These are phyloP conservation scores for Mycocentrospora acerina DNA, from an alignment of 2,329 filamentous ascomycete genomes.

Conservation along the genomic window DNA sequence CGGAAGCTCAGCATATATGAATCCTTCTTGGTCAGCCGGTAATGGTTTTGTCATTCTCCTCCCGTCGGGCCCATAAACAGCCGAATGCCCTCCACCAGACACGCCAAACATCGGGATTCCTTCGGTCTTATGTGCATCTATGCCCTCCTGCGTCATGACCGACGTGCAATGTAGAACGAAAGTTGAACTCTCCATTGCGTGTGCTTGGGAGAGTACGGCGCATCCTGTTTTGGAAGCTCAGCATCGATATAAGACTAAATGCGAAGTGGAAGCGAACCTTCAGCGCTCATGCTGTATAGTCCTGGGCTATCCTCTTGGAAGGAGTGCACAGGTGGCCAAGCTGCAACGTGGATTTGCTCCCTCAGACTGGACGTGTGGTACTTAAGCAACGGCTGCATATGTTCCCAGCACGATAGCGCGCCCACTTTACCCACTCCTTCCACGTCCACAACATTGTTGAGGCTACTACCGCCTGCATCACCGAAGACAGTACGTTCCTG, in stretches of 20 bases:
- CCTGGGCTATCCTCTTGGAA: slow-evolving; percentile 30
- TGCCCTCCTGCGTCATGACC: slow-evolving; percentile 49
- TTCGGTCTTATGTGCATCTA: slow-evolving; percentile 47
- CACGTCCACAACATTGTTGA: slow-evolving; percentile 38
- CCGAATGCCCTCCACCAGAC: slow-evolving; percentile 50
- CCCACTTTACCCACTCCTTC: slow-evolving; percentile 34
- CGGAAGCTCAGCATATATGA: slow-evolving; percentile 56
- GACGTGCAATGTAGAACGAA: slow-evolving; percentile 58
- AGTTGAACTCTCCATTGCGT: slow-evolving; percentile 58
- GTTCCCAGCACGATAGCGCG: slow-evolving; percentile 45
- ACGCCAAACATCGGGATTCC: slow-evolving; percentile 45
- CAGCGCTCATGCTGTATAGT: slow-evolving; percentile 41
- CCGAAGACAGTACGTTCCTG: slow-evolving; percentile 48
- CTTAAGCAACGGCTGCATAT: slow-evolving; percentile 46
- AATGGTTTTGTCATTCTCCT: slow-evolving; percentile 46
- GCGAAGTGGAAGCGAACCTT: slow-evolving; percentile 21
- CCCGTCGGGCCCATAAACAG: slow-evolving; percentile 57
- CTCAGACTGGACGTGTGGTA: slow-evolving; percentile 43
- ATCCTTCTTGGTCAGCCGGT: slow-evolving; percentile 47
- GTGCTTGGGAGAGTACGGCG: slow-evolving; percentile 51
- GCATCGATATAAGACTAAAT: background rate
- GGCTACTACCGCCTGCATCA: slow-evolving; percentile 37
- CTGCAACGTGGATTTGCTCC: slow-evolving; percentile 45
- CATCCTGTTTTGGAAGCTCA: slow-evolving; percentile 4
- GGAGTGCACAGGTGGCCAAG: slow-evolving; percentile 44